Evolutionary conservation across 164 flowering plant genomes (phyloP).

Genomic region (Tetrastigma voinierianum): DNA sequence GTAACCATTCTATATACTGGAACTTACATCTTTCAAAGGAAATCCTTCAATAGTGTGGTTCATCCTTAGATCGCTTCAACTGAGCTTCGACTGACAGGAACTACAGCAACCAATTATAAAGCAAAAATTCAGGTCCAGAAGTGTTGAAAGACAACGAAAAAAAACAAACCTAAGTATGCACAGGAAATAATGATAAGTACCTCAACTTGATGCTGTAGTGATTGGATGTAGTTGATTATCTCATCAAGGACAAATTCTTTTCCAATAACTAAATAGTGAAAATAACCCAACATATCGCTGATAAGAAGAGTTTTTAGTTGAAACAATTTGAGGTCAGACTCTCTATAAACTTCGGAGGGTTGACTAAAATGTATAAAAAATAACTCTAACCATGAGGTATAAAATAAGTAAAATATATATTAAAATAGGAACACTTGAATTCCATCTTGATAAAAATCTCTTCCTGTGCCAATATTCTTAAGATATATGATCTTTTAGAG

Average conservation of each 20-base stretch:
- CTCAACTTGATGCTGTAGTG: slow-evolving; percentile 85
- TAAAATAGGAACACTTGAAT: background rate
- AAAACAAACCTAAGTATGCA: background rate
- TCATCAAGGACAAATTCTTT: slow-evolving; percentile 88
- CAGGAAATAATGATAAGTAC: slow-evolving; percentile 23
- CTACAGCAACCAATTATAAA: slow-evolving; percentile 38
- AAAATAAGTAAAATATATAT: background rate
- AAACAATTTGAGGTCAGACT: background rate
- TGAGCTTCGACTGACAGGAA: slow-evolving; percentile 98
- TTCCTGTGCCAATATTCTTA: background rate
- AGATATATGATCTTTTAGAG: too few species aligned
- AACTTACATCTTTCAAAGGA: slow-evolving; percentile 79
- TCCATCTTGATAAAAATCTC: background rate
- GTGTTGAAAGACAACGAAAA: background rate
- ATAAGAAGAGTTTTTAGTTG: background rate
- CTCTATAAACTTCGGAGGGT: background rate
- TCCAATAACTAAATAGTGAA: slow-evolving; percentile 61
- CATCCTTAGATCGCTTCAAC: slow-evolving; percentile 79
- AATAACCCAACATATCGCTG: background rate
- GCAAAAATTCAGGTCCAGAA: slow-evolving; percentile 7
- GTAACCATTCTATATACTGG: background rate
- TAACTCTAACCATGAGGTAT: too few species aligned
- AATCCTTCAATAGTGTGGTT: slow-evolving; percentile 54
- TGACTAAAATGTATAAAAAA: too few species aligned
- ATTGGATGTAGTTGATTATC: slow-evolving; percentile 84